phyloP scores from a whole-genome alignment of 2,329 filamentous ascomycete genomes.

The Ophiostoma sp. region DNA sequence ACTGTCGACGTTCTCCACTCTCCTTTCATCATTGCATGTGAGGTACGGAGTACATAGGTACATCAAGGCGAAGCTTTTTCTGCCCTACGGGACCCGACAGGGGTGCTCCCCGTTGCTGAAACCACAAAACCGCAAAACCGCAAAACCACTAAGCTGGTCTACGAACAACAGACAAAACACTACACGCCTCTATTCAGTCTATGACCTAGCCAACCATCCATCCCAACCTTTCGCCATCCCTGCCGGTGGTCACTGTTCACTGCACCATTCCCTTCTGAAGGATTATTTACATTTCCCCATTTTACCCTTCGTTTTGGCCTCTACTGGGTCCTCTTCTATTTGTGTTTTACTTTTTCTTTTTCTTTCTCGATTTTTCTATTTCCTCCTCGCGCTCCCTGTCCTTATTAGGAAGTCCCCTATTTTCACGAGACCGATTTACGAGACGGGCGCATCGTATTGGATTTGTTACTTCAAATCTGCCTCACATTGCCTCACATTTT shows the following conservation, averaged over 20 bases:
- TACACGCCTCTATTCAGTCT: not conserved
- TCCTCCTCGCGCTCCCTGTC: not conserved
- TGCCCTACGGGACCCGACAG: slow-evolving; percentile 7
- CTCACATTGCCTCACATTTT: not conserved
- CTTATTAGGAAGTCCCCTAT: not conserved
- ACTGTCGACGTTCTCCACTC: not conserved
- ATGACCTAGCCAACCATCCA: not conserved
- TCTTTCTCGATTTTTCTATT: not conserved
- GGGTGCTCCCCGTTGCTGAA: not conserved
- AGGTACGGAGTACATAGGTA: not conserved
- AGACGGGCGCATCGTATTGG: not conserved
- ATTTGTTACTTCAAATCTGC: not conserved
- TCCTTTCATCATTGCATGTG: not conserved
- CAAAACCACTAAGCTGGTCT: not conserved
- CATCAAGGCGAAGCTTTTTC: slow-evolving; percentile 16
- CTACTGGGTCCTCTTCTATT: not conserved
- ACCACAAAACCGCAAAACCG: not conserved
- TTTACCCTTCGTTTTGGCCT: not conserved
- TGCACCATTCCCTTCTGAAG: not conserved
- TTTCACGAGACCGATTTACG: not conserved
- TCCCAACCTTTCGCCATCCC: not conserved
- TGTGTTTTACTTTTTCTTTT: not conserved
- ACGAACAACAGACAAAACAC: not conserved
- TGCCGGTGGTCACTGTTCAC: not conserved
- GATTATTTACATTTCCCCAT: not conserved